Percentiles rank a stretch among this genome's conserved stretches.
Evolutionary conservation across 306 rosid species (phyloP).

Genomic region (apple (Malus domestica)): ASM211411v1 NC_041801.1:14309501-14310000

Average conservation of each 20-base stretch:
- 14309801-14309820: too few species aligned
- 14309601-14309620: too few species aligned
- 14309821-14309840: background rate
- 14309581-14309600: too few species aligned
- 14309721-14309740: background rate
- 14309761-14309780: background rate
- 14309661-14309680: background rate
- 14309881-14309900: background rate
- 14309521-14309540: too few species aligned
- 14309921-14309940: constrained; percentile 7
- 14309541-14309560: too few species aligned
- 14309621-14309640: too few species aligned
- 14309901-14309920: background rate
- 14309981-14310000: constrained; percentile 12
- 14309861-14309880: background rate
- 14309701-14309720: background rate
- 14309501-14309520: too few species aligned
- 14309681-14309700: background rate
- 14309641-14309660: background rate
- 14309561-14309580: too few species aligned
- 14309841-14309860: background rate
- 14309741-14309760: background rate
- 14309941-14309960: constrained; percentile 21
- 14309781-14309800: background rate
- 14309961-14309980: constrained; percentile 4